Conservation (phyloP, 768 basidiomycete species). For the Mycena filopes region DNA sequence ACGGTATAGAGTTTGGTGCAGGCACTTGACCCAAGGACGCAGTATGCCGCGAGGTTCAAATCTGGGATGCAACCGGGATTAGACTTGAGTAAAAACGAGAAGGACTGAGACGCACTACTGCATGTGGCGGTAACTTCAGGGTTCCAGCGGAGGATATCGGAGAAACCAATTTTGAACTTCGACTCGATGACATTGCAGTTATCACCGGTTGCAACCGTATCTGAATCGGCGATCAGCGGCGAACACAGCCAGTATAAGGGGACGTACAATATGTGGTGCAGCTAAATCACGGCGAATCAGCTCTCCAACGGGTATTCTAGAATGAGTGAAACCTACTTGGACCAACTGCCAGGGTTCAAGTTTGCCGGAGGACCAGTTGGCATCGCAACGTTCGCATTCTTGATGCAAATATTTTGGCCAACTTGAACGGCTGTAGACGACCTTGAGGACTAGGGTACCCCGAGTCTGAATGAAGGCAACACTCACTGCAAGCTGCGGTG, state of each 20-base stretch:
- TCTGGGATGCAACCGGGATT: background rate
- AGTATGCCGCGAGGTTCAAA: background rate
- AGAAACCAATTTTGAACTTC: conserved; percentile 21
- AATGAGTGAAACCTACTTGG: conserved; percentile 5
- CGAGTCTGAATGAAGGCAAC: too few relatives aligned
- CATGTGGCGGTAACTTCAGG: conserved; percentile 19
- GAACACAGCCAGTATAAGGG: background rate
- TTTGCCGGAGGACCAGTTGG: conserved; percentile 15
- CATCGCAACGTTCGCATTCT: background rate
- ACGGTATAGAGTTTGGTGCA: conserved; percentile 13
- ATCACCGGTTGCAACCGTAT: conserved; percentile 19
- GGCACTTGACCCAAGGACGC: conserved; percentile 1
- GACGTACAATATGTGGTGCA: conserved; percentile 19
- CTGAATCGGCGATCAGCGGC: background rate
- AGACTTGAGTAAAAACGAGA: background rate
- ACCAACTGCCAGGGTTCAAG: conserved; percentile 22
- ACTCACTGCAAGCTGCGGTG: background rate
- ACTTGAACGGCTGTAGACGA: background rate
- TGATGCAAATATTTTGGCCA: background rate
- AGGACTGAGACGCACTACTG: conserved; percentile 1
- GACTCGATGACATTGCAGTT: conserved; percentile 22
- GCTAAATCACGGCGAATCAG: background rate
- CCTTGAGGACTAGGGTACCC: too few relatives aligned
- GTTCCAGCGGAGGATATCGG: conserved; percentile 20
- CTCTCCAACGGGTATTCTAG: background rate